Percentiles rank a stretch among this genome's conserved stretches.
Evolutionary conservation across 805 yeast genomes (phyloP).

Genomic region (Isabelozyma gotoi): DNA sequence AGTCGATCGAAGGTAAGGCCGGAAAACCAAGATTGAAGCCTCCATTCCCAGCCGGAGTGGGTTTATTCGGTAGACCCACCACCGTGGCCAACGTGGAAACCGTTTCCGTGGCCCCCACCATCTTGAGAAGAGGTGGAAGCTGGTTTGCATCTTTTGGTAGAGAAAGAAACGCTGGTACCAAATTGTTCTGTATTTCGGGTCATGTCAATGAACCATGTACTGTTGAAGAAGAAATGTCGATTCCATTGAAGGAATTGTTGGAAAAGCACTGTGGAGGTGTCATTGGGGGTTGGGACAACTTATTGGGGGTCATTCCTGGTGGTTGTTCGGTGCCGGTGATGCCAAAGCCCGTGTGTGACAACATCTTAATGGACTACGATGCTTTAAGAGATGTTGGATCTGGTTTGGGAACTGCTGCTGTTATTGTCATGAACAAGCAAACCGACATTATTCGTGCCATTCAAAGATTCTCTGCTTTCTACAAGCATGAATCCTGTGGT

Average conservation of each 20-base stretch:
- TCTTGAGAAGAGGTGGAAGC: constrained; percentile 82
- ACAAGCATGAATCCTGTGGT: constrained; percentile 91
- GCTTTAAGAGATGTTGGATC: constrained; percentile 83
- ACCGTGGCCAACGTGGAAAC: constrained; percentile 92
- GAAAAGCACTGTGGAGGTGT: constrained; percentile 92
- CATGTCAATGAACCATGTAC: constrained; percentile 92
- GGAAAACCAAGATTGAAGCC: constrained; percentile 94
- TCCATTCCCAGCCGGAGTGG: constrained; percentile 94
- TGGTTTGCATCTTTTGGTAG: constrained; percentile 87
- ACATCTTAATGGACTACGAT: constrained; percentile 83
- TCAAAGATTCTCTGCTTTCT: constrained; percentile 80
- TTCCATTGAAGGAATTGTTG: constrained; percentile 76
- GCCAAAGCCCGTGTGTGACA: constrained; percentile 65
- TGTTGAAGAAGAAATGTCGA: constrained; percentile 92
- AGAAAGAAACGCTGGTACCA: constrained; percentile 81
- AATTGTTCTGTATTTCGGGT: constrained; percentile 83
- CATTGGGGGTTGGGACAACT: constrained; percentile 90
- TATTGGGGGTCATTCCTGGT: constrained; percentile 85
- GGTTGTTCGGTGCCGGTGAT: constrained; percentile 86
- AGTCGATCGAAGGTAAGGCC: constrained; percentile 87
- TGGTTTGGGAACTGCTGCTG: constrained; percentile 91
- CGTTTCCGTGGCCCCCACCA: constrained; percentile 87
- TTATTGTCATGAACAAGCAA: constrained; percentile 84
- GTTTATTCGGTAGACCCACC: constrained; percentile 86
- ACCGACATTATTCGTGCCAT: constrained; percentile 84